Percentiles rank a stretch among this genome's conserved stretches.
These are phyloP conservation scores for Plasmodium malariae DNA, from an alignment of 169 alveolate species.

Conservation along the genomic window DNA sequence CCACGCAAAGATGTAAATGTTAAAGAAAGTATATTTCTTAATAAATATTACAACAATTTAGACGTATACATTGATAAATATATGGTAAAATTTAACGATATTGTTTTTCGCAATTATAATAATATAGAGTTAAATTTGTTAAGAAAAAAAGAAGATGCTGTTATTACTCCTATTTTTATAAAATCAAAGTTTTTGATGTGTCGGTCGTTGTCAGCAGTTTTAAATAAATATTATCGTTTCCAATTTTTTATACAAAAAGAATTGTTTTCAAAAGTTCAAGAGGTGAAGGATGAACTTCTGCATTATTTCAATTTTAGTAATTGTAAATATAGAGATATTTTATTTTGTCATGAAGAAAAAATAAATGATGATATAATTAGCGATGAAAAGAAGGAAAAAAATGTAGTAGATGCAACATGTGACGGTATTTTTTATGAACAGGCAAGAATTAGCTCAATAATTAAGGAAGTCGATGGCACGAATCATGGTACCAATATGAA, in stretches of 20 bases:
- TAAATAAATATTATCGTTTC: constrained; percentile 19
- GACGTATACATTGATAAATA: constrained; percentile 38
- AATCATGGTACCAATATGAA: not conserved
- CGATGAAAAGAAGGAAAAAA: not conserved
- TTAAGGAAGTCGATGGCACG: not conserved
- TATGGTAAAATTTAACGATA: constrained; percentile 52
- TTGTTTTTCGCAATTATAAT: constrained; percentile 52
- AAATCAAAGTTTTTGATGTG: constrained; percentile 23
- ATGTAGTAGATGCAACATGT: not conserved
- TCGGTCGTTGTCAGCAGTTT: constrained; percentile 16
- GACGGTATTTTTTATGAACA: not conserved
- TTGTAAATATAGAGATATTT: not conserved
- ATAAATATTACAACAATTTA: constrained; percentile 2
- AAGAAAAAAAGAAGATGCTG: not conserved
- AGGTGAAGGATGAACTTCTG: constrained; percentile 10
- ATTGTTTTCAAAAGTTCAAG: constrained; percentile 13
- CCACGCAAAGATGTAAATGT: not conserved
- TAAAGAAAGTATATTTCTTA: not conserved
- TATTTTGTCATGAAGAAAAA: not conserved
- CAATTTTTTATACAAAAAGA: constrained; percentile 15
- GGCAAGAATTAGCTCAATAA: not conserved
- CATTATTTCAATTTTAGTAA: constrained; percentile 1
- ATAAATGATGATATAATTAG: not conserved
- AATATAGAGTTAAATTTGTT: constrained; percentile 11
- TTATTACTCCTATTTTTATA: not conserved